Conservation (phyloP, 1,284 basidiomycete genomes). For the Cryptococcus neoformans region DNA sequence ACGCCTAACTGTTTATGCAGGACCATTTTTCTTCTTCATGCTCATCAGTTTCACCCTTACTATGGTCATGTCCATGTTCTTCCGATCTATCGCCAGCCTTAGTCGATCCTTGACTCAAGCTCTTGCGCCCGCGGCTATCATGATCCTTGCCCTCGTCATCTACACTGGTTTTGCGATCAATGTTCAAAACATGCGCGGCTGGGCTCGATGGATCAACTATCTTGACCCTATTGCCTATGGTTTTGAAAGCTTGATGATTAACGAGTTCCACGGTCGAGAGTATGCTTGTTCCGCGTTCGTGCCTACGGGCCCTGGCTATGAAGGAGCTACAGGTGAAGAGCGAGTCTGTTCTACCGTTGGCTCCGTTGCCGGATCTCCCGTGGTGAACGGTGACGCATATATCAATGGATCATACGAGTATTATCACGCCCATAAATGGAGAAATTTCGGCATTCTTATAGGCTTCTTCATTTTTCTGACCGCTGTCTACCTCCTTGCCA, state of each 20-base stretch:
- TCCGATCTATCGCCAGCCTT: slow-evolving; percentile 53
- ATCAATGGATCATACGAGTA: slow-evolving; percentile 63
- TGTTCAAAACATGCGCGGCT: slow-evolving; percentile 47
- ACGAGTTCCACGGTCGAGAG: slow-evolving; percentile 51
- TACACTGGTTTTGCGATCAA: slow-evolving; percentile 53
- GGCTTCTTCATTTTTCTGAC: slow-evolving; percentile 56
- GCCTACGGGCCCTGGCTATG: slow-evolving; percentile 44
- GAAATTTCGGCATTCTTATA: slow-evolving; percentile 59
- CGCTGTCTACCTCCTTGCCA: slow-evolving; percentile 55
- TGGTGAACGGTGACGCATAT: slow-evolving; percentile 56
- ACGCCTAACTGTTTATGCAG: neutral
- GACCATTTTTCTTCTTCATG: slow-evolving; percentile 3
- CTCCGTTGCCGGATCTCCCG: slow-evolving; percentile 38
- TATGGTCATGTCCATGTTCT: slow-evolving; percentile 53
- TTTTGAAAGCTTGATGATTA: slow-evolving; percentile 53
- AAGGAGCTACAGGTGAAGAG: slow-evolving; percentile 21
- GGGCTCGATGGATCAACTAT: slow-evolving; percentile 55
- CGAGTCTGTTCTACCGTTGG: slow-evolving; percentile 52
- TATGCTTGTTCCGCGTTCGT: slow-evolving; percentile 46
- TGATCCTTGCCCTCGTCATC: slow-evolving; percentile 52
- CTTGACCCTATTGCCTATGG: slow-evolving; percentile 52
- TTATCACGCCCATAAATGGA: slow-evolving; percentile 62
- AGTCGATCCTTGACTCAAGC: slow-evolving; percentile 43
- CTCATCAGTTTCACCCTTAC: slow-evolving; percentile 29
- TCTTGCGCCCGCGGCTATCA: slow-evolving; percentile 46